Conservation (phyloP, 345 rosid species). For the Acer saccharum region DNA sequence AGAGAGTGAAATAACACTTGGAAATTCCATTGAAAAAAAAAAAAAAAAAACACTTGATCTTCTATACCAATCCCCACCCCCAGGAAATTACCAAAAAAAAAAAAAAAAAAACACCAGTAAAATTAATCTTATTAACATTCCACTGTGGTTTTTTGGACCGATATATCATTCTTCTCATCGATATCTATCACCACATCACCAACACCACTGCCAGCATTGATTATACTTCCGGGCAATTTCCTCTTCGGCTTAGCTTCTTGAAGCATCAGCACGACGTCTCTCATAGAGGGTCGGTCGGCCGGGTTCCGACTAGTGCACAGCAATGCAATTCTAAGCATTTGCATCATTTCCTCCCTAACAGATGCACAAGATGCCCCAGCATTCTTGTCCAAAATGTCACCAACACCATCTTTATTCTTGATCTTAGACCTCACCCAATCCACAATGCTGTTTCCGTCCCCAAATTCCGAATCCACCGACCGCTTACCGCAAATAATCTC, state of each 20-base stretch:
- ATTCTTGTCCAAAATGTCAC: conserved; percentile 65
- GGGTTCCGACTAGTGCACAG: conserved; percentile 83
- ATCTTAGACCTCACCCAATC: conserved; percentile 90
- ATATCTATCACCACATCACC: conserved; percentile 30
- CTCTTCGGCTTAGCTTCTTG: conserved; percentile 93
- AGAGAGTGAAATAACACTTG: conserved; percentile 26
- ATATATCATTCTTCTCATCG: conserved; percentile 21
- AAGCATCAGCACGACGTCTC: conserved; percentile 91
- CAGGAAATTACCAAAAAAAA: conserved; percentile 18
- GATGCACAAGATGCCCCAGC: conserved; percentile 72
- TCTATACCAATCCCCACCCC: conserved; percentile 64
- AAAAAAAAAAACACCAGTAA: conserved; percentile 19
- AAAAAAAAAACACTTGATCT: conserved; percentile 30
- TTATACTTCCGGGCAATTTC: conserved; percentile 47
- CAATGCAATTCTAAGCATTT: conserved; percentile 79
- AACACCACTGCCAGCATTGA: conserved; percentile 17
- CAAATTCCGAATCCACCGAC: conserved; percentile 87
- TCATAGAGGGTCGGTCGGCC: conserved; percentile 91
- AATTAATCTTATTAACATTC: conserved; percentile 53
- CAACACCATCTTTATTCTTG: conserved; percentile 62
- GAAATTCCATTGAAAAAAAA: conserved; percentile 28
- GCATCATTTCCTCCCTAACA: conserved; percentile 88
- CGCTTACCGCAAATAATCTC: conserved; percentile 78
- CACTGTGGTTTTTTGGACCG: conserved; percentile 42
- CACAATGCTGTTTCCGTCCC: conserved; percentile 93